Conservation (phyloP, 2,329 filamentous ascomycete species). For the Cytospora piceicola region DNA sequence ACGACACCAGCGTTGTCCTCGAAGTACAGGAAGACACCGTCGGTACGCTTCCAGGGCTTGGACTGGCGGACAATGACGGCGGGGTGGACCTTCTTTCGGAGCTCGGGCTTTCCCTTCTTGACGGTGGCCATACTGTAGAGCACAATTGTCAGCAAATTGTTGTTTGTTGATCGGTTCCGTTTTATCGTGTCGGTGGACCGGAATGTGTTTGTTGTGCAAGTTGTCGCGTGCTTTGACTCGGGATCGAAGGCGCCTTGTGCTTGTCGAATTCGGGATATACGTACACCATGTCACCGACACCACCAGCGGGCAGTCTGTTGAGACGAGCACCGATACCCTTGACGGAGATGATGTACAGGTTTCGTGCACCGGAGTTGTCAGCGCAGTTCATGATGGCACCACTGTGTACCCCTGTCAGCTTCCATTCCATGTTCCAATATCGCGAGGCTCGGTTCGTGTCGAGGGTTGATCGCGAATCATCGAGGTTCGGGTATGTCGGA, state of each 20-base stretch:
- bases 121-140: conserved; percentile 83
- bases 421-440: conserved; percentile 16
- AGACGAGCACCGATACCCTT: conserved; percentile 97
- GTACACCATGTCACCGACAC: conserved; percentile 95
- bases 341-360: conserved; percentile 99
- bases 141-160: conserved; percentile 15
- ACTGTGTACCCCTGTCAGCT: conserved; percentile 52
- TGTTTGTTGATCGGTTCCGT: neutral
- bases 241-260: neutral
- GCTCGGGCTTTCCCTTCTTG: conserved; percentile 99
- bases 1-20: conserved; percentile 99
- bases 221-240: neutral
- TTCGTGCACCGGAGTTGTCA: conserved; percentile 98
- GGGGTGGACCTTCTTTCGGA: conserved; percentile 99
- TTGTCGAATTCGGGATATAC: conserved; percentile 20
- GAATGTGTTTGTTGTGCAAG: neutral
- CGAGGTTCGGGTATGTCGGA: conserved; percentile 22
- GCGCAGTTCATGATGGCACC: conserved; percentile 99
- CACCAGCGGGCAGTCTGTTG: conserved; percentile 94
- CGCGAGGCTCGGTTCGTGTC: conserved; percentile 12
- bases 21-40: conserved; percentile 99
- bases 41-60: conserved; percentile 98
- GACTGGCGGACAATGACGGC: conserved; percentile 98
- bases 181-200: neutral
- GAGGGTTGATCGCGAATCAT: conserved; percentile 25